Evolutionary conservation across 805 yeast genomes (phyloP), one percentile per base, ranked within the genome.

Genomic region (Cyberlindnera xishuangbannaensis): DNA sequence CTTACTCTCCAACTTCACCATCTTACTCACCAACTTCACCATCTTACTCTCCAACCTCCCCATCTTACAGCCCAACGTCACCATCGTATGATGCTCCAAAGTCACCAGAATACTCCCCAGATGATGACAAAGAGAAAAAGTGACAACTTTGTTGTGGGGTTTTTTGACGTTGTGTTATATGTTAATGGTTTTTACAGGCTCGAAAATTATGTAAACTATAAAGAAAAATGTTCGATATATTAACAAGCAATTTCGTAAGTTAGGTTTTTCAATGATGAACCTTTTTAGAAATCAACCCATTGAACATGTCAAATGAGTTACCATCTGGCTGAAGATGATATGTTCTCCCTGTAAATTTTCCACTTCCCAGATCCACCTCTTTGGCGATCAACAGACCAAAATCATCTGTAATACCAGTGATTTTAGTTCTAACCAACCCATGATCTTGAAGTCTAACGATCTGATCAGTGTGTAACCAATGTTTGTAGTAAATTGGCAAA

Each of bases 291-390:
- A 90, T 82, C 43, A 92, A 65, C 0, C 97, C 97, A 46, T 72
- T 81, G 63, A 92, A 83, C 69, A 92, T 88, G 55, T 92, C 97
- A 51, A 92, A 92, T 4, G 97, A 85, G 55, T 92, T 92, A 1
- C 99, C 98, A 58, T 92, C 98, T 0, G 99, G 97, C 56, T 88
- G 97, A 29, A 92, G 61, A 46, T 85, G 81, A 43, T 70, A 78
- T 5, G 50, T 62, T 26, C 63, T 67, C 0, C 85, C 83, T 2
- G 79, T 74, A 12, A 63, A 62, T 10, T 46, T 51, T 15, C 69
- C 69, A 11, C 58, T 50, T n/a, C n/a, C n/a, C 5, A 58, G 44
- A 31, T 71, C 71, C 7, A 78, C 55, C 43, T 83, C 95, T 39
- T 75, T 78, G 3, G 84, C 98, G 11, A 78, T 58, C 37, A 92